Conservation (phyloP, 164 flowering plant genomes). For the Macadamia tetraphylla region DNA sequence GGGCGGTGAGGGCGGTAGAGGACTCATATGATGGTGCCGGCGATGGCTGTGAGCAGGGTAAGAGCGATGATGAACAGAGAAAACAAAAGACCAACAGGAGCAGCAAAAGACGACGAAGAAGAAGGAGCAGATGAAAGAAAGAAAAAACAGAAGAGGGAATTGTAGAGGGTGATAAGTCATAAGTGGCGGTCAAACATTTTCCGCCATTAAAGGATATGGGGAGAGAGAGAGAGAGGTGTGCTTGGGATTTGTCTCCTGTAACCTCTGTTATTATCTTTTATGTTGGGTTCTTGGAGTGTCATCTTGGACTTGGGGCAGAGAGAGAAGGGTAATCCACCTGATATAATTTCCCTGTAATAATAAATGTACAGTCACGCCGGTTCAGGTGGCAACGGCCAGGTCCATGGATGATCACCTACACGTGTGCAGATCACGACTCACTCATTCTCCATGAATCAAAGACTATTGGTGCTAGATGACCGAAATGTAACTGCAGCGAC, state of each 20-base stretch:
- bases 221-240: no score
- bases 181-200: background rate
- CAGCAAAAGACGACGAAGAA: background rate
- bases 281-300: no score
- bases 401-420: slow-evolving; percentile 3
- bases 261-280: background rate
- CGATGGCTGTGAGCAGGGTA: no score
- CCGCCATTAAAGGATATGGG: background rate
- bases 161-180: background rate
- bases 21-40: no score
- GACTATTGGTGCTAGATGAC: no score
- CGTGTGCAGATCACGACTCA: background rate
- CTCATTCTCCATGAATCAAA: no score
- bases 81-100: background rate
- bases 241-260: background rate
- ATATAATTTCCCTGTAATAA: background rate
- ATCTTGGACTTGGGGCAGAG: background rate
- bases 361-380: slow-evolving; percentile 21
- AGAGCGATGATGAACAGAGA: background rate
- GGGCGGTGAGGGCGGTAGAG: no score
- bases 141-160: background rate
- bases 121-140: no score
- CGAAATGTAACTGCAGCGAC: no score
- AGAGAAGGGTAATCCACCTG: slow-evolving; percentile 15
- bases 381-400: slow-evolving; percentile 17